Percentiles rank a stretch among this genome's conserved stretches.
Conservation (phyloP, 371 early-diverging fungal species). For the Nematocida parisii region DNA sequence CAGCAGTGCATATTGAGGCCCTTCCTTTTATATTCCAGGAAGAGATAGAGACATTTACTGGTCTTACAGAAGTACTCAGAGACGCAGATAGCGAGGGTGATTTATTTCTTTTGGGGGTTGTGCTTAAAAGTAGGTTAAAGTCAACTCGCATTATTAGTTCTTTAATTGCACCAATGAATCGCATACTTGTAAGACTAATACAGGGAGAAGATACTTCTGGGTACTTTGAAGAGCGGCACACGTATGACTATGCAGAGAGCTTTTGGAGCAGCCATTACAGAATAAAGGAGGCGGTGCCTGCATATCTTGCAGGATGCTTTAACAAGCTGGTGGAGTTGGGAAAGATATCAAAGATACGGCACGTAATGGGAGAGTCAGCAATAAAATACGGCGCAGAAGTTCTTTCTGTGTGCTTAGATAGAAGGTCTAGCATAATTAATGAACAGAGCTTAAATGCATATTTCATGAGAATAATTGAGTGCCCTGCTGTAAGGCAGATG, state of each 20-base stretch:
- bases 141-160: background rate
- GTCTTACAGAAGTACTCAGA: conserved; percentile 4
- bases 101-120: conserved; percentile 5
- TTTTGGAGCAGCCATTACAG: conserved; percentile 53
- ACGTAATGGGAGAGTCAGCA: background rate
- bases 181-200: conserved; percentile 6
- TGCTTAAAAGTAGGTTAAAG: background rate
- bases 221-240: conserved; percentile 40
- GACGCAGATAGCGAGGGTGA: background rate
- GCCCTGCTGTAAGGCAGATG: background rate
- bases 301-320: background rate
- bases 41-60: conserved; percentile 26
- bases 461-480: background rate
- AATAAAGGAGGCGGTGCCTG: conserved; percentile 9
- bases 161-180: conserved; percentile 21
- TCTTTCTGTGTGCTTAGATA: background rate
- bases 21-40: conserved; percentile 54
- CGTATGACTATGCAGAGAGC: conserved; percentile 42
- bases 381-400: conserved; percentile 1
- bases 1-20: background rate
- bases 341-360: conserved; percentile 42
- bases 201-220: conserved; percentile 2
- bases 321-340: conserved; percentile 4
- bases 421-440: background rate
- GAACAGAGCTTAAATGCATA: background rate